Percentiles rank a stretch among this genome's conserved stretches.
phyloP scores from a whole-genome alignment of 2,329 filamentous ascomycete genomes.

The Paecilomyces niveus region DNA sequence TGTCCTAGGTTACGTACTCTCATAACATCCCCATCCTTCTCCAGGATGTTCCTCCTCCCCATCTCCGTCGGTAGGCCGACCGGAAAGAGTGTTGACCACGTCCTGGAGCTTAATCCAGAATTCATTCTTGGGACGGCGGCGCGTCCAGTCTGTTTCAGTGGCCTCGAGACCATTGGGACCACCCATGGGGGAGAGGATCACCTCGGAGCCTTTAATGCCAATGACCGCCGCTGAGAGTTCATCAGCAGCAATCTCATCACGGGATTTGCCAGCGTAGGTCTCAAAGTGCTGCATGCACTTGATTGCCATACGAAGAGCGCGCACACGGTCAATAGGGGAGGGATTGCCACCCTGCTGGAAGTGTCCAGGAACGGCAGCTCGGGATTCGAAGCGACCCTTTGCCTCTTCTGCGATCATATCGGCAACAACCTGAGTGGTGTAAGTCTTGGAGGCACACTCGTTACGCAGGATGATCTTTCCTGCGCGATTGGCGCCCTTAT shows the following conservation, averaged over 20 bases:
- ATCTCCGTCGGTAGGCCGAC: constrained; percentile 46
- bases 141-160: constrained; percentile 86
- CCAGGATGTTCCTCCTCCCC: constrained; percentile 4
- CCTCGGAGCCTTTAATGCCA: constrained; percentile 81
- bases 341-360: constrained; percentile 92
- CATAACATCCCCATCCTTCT: constrained; percentile 22
- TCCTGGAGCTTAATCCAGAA: constrained; percentile 79
- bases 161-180: constrained; percentile 61
- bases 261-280: constrained; percentile 59
- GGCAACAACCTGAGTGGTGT: constrained; percentile 87
- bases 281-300: constrained; percentile 93
- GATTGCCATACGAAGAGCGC: constrained; percentile 85
- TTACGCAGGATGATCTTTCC: constrained; percentile 96
- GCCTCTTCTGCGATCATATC: constrained; percentile 94
- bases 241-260: constrained; percentile 64
- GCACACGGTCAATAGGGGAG: constrained; percentile 90
- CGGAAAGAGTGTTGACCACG: constrained; percentile 77
- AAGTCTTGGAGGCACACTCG: constrained; percentile 84
- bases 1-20: constrained; percentile 14
- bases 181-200: constrained; percentile 77
- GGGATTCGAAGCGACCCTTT: constrained; percentile 82
- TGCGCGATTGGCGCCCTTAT: constrained; percentile 80
- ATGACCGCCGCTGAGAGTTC: constrained; percentile 73
- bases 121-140: constrained; percentile 73
- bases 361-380: constrained; percentile 86